Evolutionary conservation across 179 eudicot species (phyloP).

Genomic region (Silene noctiflora): DNA sequence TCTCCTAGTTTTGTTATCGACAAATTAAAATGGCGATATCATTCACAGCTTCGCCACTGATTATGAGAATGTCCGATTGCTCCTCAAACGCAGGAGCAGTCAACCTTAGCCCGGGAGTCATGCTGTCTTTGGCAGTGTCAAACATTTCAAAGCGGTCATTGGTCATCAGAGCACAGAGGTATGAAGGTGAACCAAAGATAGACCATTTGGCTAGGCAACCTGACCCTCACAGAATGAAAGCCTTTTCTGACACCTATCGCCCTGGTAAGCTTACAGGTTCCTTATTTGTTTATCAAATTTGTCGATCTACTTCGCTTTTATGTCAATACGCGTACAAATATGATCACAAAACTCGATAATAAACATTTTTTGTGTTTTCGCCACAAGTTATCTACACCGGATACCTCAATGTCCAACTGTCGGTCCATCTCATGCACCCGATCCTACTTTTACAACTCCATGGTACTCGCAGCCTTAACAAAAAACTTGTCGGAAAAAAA

Average conservation of each 20-base stretch:
- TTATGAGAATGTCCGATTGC: neutral
- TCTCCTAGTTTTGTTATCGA: no score
- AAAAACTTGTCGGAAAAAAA: neutral
- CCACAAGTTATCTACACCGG: no score
- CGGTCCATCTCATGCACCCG: neutral
- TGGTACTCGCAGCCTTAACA: neutral
- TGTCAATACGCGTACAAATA: neutral
- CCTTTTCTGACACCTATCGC: conserved; percentile 4
- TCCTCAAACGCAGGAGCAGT: neutral
- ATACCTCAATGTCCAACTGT: neutral
- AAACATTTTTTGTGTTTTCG: no score
- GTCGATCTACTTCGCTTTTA: neutral
- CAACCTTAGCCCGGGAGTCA: neutral
- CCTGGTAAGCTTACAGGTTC: neutral
- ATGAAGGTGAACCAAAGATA: conserved; percentile 16
- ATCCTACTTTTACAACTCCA: neutral
- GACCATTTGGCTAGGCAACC: neutral
- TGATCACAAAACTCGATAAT: no score
- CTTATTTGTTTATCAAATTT: neutral
- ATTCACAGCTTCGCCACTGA: neutral
- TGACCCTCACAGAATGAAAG: conserved; percentile 12
- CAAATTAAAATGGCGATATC: conserved; percentile 1
- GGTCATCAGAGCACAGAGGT: conserved; percentile 12
- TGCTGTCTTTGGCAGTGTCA: neutral
- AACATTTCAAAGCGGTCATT: conserved; percentile 3